These are phyloP conservation scores for Kwoniella sp. DNA, from an alignment of 768 basidiomycete genomes.

Conservation along the genomic window DNA sequence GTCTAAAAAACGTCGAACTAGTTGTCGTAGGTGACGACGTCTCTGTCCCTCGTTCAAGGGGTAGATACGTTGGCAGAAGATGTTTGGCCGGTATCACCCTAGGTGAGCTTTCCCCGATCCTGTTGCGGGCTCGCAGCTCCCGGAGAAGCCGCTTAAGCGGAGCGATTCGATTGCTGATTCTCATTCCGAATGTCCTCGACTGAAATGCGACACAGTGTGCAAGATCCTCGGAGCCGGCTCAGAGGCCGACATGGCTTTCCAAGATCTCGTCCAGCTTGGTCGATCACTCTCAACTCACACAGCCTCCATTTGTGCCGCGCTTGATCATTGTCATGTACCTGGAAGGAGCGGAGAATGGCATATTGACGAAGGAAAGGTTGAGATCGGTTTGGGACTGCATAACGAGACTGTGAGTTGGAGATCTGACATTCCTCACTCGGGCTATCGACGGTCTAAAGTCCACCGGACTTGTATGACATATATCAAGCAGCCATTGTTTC, in stretches of 20 bases:
- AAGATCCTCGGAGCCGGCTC: slow-evolving; percentile 87
- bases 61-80: slow-evolving; percentile 79
- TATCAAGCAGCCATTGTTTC: too few species aligned
- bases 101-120: slow-evolving; percentile 26
- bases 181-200: too few species aligned
- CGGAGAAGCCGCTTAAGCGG: too few species aligned
- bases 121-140: too few species aligned
- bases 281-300: slow-evolving; percentile 68
- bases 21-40: slow-evolving; percentile 89
- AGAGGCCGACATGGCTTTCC: slow-evolving; percentile 66
- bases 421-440: too few species aligned
- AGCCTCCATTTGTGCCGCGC: slow-evolving; percentile 80
- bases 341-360: slow-evolving; percentile 71
- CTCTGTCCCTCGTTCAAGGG: slow-evolving; percentile 77
- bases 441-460: too few species aligned
- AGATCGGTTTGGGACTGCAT: slow-evolving; percentile 84
- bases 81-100: slow-evolving; percentile 52
- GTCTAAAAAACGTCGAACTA: slow-evolving; percentile 68
- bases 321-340: slow-evolving; percentile 88
- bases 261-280: slow-evolving; percentile 69
- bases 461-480: slow-evolving; percentile 36
- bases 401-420: slow-evolving; percentile 77
- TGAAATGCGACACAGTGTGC: too few species aligned
- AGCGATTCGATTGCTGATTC: too few species aligned
- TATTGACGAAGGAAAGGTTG: slow-evolving; percentile 65